Evolutionary conservation across 768 basidiomycete species (phyloP).

Genomic region (Rhodotorula toruloides): DNA sequence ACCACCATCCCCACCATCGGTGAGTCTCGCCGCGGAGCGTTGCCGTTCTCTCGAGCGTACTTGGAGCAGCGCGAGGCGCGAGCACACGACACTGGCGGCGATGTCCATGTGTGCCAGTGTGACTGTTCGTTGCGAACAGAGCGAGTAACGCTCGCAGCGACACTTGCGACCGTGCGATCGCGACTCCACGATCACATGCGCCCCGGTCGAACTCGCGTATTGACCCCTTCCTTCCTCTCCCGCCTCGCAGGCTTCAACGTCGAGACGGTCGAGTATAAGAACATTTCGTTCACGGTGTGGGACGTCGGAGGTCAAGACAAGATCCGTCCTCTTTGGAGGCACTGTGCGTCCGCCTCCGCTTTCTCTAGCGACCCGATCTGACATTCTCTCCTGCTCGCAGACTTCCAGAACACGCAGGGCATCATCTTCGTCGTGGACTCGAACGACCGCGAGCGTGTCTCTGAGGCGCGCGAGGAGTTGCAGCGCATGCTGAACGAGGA

Average conservation of each 20-base stretch:
- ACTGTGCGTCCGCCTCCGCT: conserved; percentile 63
- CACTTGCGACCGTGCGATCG: too few species aligned
- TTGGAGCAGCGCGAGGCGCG: background rate
- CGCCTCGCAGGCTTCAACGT: conserved; percentile 83
- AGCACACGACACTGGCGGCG: background rate
- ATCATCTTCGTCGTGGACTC: conserved; percentile 99
- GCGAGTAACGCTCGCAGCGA: too few species aligned
- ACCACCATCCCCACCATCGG: conserved; percentile 99
- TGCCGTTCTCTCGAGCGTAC: background rate
- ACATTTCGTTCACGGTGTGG: conserved; percentile 99
- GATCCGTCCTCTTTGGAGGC: conserved; percentile 99
- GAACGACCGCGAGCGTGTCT: conserved; percentile 98
- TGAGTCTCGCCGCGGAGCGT: too few species aligned
- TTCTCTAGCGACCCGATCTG: background rate
- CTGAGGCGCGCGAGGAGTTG: conserved; percentile 96
- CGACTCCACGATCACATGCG: background rate
- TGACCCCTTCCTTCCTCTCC: background rate
- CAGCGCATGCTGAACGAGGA: conserved; percentile 99
- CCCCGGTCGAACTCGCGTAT: background rate
- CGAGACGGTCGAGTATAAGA: conserved; percentile 99
- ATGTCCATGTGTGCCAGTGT: background rate
- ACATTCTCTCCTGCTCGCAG: conserved; percentile 50
- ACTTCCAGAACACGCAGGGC: conserved; percentile 99
- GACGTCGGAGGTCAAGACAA: conserved; percentile 99
- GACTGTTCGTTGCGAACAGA: background rate